Evolutionary conservation across 2,329 filamentous ascomycete species (phyloP).

Genomic region (Phoma sp.): DNA sequence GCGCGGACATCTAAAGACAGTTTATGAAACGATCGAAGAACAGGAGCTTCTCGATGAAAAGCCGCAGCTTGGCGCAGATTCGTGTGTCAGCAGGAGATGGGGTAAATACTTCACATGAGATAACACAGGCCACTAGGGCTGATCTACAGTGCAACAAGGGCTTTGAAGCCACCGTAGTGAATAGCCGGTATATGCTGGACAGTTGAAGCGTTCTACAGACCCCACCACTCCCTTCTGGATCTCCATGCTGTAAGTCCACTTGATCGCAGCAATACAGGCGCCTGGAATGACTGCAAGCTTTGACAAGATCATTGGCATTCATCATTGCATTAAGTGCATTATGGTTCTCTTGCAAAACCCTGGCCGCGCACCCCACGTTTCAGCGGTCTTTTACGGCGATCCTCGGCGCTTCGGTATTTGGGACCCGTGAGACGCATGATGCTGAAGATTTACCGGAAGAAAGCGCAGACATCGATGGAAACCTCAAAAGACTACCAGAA

Average conservation of each 20-base stretch:
- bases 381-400: conserved; percentile 13
- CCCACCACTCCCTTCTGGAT: neutral
- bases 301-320: too few species aligned
- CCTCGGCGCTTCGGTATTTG: conserved; percentile 7
- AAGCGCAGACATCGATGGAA: conserved; percentile 11
- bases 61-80: conserved; percentile 1
- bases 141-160: too few species aligned
- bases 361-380: conserved; percentile 1
- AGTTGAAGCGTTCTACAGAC: too few species aligned
- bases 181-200: too few species aligned
- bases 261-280: too few species aligned
- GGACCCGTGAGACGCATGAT: neutral
- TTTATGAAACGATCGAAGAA: conserved; percentile 12
- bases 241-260: neutral
- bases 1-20: neutral
- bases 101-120: neutral
- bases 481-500: neutral
- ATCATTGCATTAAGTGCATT: too few species aligned
- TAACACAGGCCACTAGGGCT: too few species aligned
- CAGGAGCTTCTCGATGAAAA: conserved; percentile 1
- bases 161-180: too few species aligned
- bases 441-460: conserved; percentile 13
- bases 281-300: too few species aligned
- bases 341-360: too few species aligned
- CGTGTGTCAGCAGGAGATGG: neutral